phyloP scores from a whole-genome alignment of 441 rosid species.

The Dalechampia spathulata region DNA sequence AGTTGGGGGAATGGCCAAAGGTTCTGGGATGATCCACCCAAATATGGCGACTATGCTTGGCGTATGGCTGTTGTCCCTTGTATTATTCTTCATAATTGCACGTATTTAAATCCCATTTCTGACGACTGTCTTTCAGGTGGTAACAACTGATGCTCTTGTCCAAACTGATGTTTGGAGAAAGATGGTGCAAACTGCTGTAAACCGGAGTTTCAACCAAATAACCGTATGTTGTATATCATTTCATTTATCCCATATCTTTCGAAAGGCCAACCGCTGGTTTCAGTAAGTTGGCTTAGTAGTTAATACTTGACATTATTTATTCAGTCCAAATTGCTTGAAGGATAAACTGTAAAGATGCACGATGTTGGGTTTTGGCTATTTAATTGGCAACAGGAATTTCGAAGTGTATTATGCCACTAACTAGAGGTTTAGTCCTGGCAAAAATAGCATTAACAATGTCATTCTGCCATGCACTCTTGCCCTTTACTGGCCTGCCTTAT shows the following conservation, averaged over 20 bases:
- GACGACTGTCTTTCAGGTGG: conserved; percentile 48
- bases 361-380: background rate
- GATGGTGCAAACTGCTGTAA: conserved; percentile 80
- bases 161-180: conserved; percentile 84
- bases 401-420: background rate
- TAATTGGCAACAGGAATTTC: background rate
- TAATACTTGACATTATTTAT: background rate
- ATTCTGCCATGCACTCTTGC: background rate
- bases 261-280: background rate
- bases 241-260: conserved; percentile 7
- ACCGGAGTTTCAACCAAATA: conserved; percentile 95
- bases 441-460: no score
- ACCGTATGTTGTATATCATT: conserved; percentile 45
- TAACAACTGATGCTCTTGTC: conserved; percentile 84
- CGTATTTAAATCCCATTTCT: conserved; percentile 4
- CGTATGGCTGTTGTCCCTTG: conserved; percentile 39
- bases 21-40: conserved; percentile 99
- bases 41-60: conserved; percentile 98
- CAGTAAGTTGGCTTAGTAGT: background rate
- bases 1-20: conserved; percentile 97
- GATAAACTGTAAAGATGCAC: background rate
- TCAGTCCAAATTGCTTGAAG: background rate
- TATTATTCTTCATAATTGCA: background rate
- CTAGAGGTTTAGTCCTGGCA: background rate
- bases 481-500: background rate